Evolutionary conservation across 1,284 basidiomycete species (phyloP), one percentile per base, ranked within the genome.

Genomic region (Pseudozyma sp.): DNA sequence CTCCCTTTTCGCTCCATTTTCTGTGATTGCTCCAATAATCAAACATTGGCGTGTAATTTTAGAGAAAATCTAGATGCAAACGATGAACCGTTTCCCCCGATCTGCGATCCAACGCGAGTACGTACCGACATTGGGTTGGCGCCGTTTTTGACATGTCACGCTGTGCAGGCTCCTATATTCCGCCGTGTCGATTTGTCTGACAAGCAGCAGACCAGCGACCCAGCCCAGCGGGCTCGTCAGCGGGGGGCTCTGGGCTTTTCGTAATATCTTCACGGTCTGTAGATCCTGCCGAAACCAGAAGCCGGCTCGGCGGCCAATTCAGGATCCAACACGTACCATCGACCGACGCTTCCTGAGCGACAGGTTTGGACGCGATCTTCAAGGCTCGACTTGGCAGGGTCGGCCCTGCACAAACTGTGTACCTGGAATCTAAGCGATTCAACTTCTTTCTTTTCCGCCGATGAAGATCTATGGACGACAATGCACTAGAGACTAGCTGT

Each of bases 121-220:
- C 1, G 35, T 14, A 35, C 5, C 10, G 35, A 9, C 35, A 14
- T 37, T 14, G 14, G 5, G 35, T 9, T 37, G 35, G 8, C 30
- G 53, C 47, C 31, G 8, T 45, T 42, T 40, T 39, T 58, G 65
- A 68, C 65, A 68, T 61, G 65, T 68, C 65, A 48, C 66, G 43
- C 52, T 42, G 31, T 57, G 54, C 54, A 29, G 13, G 35, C 19
- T 42, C 35, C 45, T 24, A 50, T 13, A 33, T 44, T 10, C 30
- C 17, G 35, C 35, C 35, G 14, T 37, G 35, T 37, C 35, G 14
- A 37, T 37, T 37, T 37, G 9, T 37, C 14, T 37, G 35, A 37
- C 35, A 9, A 37, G 35, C 35, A 10, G 35, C 35, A 37, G 16
- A 40, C 9, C 24, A 24, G 17, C 43, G 24, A 16, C 35, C 11